A percentile compares a stretch with the other conserved stretches of the same genome.
Conservation (phyloP, 2,329 filamentous ascomycete genomes). For the Stagonosporopsis tanaceti region DNA sequence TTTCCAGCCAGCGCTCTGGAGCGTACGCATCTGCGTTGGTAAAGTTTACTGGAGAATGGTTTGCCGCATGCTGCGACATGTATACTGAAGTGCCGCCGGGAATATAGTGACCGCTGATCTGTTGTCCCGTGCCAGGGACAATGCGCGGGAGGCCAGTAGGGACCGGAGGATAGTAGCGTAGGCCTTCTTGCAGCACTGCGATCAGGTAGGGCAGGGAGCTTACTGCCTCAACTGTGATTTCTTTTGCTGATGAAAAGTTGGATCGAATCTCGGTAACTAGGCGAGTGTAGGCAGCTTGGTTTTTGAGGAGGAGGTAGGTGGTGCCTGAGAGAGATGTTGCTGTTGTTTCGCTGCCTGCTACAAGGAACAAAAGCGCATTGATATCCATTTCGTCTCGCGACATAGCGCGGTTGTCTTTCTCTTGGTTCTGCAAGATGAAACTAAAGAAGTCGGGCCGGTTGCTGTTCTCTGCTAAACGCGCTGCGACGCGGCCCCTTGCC, state of each 20-base stretch:
- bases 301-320: too few species aligned
- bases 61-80: neutral
- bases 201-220: too few species aligned
- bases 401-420: too few species aligned
- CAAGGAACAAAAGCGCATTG: slow-evolving; percentile 30
- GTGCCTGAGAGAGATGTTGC: slow-evolving; percentile 31
- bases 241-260: too few species aligned
- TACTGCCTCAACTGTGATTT: too few species aligned
- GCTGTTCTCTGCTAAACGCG: too few species aligned
- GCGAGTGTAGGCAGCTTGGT: too few species aligned
- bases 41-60: neutral
- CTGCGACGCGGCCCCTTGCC: too few species aligned
- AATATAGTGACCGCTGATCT: slow-evolving; percentile 36
- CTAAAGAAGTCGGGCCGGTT: too few species aligned
- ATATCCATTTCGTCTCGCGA: too few species aligned
- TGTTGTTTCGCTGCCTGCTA: slow-evolving; percentile 40
- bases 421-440: too few species aligned
- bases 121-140: slow-evolving; percentile 40
- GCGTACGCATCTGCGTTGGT: neutral
- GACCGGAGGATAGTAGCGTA: slow-evolving; percentile 56
- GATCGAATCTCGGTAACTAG: too few species aligned
- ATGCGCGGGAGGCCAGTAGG: slow-evolving; percentile 43
- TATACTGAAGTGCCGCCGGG: neutral
- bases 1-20: neutral
- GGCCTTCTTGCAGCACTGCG: slow-evolving; percentile 55